Evolutionary conservation across 2,329 filamentous ascomycete species (phyloP).

Genomic region (Claviceps sp.): DNA sequence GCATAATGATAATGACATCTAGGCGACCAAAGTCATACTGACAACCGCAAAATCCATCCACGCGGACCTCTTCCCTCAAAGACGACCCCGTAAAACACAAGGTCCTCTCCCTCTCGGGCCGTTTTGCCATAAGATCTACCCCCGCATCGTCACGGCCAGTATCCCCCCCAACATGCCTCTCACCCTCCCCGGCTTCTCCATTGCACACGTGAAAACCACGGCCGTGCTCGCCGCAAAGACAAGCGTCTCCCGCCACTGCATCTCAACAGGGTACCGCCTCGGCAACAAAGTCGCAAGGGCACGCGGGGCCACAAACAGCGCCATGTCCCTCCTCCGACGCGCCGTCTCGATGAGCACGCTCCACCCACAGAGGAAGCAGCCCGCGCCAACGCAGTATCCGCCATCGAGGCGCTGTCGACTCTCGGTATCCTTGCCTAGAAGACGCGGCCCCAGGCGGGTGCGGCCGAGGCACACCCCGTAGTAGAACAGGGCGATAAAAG

Average conservation of each 20-base stretch:
- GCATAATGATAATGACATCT: too few species aligned
- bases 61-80: too few species aligned
- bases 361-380: conserved; percentile 68
- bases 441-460: conserved; percentile 55
- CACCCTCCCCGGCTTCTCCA: conserved; percentile 49
- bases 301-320: conserved; percentile 67
- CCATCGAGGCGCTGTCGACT: conserved; percentile 40
- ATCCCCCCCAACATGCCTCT: conserved; percentile 56
- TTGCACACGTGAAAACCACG: conserved; percentile 53
- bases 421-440: conserved; percentile 42
- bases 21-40: too few species aligned
- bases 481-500: conserved; percentile 70
- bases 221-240: conserved; percentile 56
- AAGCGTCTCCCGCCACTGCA: conserved; percentile 54
- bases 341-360: conserved; percentile 62
- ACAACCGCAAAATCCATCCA: too few species aligned
- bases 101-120: too few species aligned
- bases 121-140: too few species aligned
- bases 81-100: too few species aligned
- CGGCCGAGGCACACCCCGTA: conserved; percentile 72
- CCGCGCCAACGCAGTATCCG: conserved; percentile 56
- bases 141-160: conserved; percentile 33
- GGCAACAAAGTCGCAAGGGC: conserved; percentile 65
- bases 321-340: conserved; percentile 57
- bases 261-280: conserved; percentile 46